These are phyloP conservation scores for Talaromyces sp. DNA, from an alignment of 2,329 filamentous ascomycete genomes.

Conservation along the genomic window DNA sequence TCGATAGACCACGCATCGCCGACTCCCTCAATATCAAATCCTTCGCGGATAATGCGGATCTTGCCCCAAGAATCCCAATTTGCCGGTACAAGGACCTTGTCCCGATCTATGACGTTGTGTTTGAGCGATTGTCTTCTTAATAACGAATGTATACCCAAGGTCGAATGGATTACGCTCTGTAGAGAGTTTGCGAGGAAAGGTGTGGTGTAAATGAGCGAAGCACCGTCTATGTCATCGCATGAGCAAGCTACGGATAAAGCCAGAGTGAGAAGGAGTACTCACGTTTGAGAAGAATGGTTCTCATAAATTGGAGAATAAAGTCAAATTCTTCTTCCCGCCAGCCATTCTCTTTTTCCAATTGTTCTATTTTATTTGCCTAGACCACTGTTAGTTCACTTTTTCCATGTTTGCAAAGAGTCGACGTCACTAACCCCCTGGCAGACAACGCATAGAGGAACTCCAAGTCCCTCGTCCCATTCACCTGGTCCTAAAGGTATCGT, in stretches of 20 bases:
- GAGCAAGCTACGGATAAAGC: background rate
- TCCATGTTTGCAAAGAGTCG: slow-evolving; percentile 24
- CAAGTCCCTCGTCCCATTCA: slow-evolving; percentile 87
- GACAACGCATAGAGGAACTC: slow-evolving; percentile 85
- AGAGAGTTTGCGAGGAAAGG: slow-evolving; percentile 71
- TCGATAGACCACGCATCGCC: slow-evolving; percentile 83
- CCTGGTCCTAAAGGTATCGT: slow-evolving; percentile 76
- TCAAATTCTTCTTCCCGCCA: slow-evolving; percentile 98
- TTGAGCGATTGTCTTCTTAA: slow-evolving; percentile 73
- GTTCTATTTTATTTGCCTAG: slow-evolving; percentile 82
- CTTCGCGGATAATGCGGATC: slow-evolving; percentile 84
- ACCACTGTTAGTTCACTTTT: slow-evolving; percentile 1
- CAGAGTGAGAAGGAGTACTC: slow-evolving; percentile 30
- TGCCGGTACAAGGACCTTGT: slow-evolving; percentile 88
- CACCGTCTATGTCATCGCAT: slow-evolving; percentile 57
- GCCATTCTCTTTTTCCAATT: slow-evolving; percentile 77
- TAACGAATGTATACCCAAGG: slow-evolving; percentile 77
- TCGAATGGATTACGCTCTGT: slow-evolving; percentile 75
- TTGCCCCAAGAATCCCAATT: slow-evolving; percentile 99
- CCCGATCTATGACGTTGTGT: slow-evolving; percentile 86
- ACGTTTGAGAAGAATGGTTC: slow-evolving; percentile 85
- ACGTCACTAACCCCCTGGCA: slow-evolving; percentile 70
- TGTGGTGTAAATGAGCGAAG: slow-evolving; percentile 78
- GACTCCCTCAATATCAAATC: slow-evolving; percentile 83
- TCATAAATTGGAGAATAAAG: slow-evolving; percentile 85